Conservation (phyloP, 768 basidiomycete species). For the Podaxis sp. region DNA sequence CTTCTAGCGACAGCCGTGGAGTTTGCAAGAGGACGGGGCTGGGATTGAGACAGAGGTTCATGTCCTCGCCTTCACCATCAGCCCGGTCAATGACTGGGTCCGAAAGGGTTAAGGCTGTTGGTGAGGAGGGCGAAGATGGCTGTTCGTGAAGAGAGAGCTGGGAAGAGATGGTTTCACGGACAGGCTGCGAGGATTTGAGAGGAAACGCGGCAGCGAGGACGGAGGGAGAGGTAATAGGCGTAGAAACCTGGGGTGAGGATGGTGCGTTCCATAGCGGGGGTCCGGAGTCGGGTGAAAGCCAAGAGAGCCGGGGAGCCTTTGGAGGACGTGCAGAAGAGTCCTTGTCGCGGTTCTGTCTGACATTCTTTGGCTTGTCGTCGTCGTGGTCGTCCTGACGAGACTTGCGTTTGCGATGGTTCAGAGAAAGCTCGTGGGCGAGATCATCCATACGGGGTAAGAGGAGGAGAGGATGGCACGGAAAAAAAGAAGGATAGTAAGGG, state of each 20-base stretch:
- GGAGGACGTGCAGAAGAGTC: slow-evolving; percentile 22
- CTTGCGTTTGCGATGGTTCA: slow-evolving; percentile 69
- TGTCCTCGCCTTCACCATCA: slow-evolving; percentile 47
- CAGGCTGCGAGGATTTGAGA: background rate
- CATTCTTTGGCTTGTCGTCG: slow-evolving; percentile 38
- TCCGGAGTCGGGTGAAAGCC: slow-evolving; percentile 29
- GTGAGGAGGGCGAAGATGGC: slow-evolving; percentile 11
- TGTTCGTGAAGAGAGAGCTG: slow-evolving; percentile 20
- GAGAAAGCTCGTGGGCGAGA: slow-evolving; percentile 52
- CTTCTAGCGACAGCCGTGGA: slow-evolving; percentile 23
- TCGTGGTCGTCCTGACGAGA: slow-evolving; percentile 49
- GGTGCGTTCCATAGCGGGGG: slow-evolving; percentile 28
- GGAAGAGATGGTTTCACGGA: slow-evolving; percentile 10
- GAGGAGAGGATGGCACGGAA: slow-evolving; percentile 21
- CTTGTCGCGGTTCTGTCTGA: slow-evolving; percentile 33
- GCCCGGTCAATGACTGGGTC: slow-evolving; percentile 29
- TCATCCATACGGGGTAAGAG: slow-evolving; percentile 51
- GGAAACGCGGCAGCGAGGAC: slow-evolving; percentile 20
- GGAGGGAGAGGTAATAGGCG: slow-evolving; percentile 29
- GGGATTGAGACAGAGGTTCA: slow-evolving; percentile 40
- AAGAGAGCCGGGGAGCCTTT: slow-evolving; percentile 43
- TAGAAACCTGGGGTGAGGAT: slow-evolving; percentile 31
- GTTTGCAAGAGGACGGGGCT: slow-evolving; percentile 43
- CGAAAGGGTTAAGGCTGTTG: slow-evolving; percentile 23
- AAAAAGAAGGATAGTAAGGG: slow-evolving; percentile 26